Evolutionary conservation across 2,329 filamentous ascomycete genomes (phyloP).

Genomic region (Drechslerella stenobrocha): DNA sequence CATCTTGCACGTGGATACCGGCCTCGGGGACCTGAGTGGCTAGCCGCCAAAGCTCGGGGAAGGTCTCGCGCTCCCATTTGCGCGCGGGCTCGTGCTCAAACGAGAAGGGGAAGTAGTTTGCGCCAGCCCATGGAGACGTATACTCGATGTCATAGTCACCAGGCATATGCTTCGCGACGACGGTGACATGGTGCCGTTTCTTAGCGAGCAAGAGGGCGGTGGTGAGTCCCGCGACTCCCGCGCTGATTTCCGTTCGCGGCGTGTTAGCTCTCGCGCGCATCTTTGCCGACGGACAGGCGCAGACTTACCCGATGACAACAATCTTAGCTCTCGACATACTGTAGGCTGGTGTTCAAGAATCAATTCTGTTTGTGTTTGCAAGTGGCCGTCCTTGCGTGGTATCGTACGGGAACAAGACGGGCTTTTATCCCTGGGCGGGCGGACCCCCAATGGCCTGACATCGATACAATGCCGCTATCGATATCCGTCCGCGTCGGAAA

Average conservation of each 20-base stretch:
- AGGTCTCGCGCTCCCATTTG: conserved; percentile 58
- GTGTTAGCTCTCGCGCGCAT: conserved; percentile 1
- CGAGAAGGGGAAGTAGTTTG: conserved; percentile 66
- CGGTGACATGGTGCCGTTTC: conserved; percentile 64
- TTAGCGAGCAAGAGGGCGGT: conserved; percentile 67
- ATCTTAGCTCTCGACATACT: conserved; percentile 54
- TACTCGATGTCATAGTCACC: conserved; percentile 92
- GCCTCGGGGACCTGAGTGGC: conserved; percentile 71
- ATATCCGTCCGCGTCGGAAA: no score
- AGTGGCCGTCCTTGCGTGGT: no score
- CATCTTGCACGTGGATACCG: conserved; percentile 77
- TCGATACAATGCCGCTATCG: no score
- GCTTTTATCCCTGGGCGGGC: no score
- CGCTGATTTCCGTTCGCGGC: conserved; percentile 59
- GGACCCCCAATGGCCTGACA: no score
- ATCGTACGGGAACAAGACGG: no score
- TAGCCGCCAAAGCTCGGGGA: conserved; percentile 66
- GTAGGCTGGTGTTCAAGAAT: neutral
- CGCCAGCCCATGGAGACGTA: conserved; percentile 84
- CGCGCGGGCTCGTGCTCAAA: conserved; percentile 19
- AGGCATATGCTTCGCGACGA: conserved; percentile 86
- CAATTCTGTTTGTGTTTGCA: no score
- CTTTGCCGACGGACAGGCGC: neutral
- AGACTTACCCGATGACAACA: conserved; percentile 59
- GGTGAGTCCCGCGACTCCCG: conserved; percentile 68